Evolutionary conservation across 495 filamentous ascomycete species (phyloP).

Genomic region (Penicillium parvum): DNA sequence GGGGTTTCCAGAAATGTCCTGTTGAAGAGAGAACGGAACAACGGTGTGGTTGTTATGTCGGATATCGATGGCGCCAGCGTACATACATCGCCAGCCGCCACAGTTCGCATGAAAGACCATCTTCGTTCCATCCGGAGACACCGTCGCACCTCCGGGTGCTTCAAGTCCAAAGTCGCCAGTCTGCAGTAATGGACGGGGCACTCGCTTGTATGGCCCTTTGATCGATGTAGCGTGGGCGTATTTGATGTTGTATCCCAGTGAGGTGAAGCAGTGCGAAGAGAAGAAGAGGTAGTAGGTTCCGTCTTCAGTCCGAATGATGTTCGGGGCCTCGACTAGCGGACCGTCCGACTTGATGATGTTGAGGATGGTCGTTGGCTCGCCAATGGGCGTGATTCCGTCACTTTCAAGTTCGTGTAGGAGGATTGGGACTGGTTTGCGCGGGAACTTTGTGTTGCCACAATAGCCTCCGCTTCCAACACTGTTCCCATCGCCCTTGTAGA

Average conservation of each 20-base stretch:
- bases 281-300: slow-evolving; percentile 57
- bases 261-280: slow-evolving; percentile 52
- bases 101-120: slow-evolving; percentile 53
- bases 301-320: slow-evolving; percentile 39
- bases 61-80: slow-evolving; percentile 27
- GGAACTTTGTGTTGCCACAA: slow-evolving; percentile 48
- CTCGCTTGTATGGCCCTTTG: slow-evolving; percentile 42
- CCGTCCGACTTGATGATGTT: slow-evolving; percentile 51
- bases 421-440: slow-evolving; percentile 47
- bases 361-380: slow-evolving; percentile 46
- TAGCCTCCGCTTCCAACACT: slow-evolving; percentile 50
- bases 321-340: slow-evolving; percentile 56
- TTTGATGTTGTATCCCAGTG: slow-evolving; percentile 49
- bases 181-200: slow-evolving; percentile 31
- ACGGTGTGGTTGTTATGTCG: slow-evolving; percentile 14
- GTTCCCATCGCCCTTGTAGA: slow-evolving; percentile 61
- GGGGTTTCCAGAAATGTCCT: neutral
- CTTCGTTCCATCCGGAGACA: slow-evolving; percentile 35
- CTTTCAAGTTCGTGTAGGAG: slow-evolving; percentile 52
- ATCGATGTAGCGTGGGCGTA: slow-evolving; percentile 48
- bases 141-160: slow-evolving; percentile 51
- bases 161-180: slow-evolving; percentile 38
- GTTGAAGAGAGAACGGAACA: slow-evolving; percentile 8
- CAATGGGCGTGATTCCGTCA: slow-evolving; percentile 49
- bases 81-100: slow-evolving; percentile 31